A percentile compares a stretch with the other conserved stretches of the same genome.
Evolutionary conservation across 805 yeast species (phyloP).

Genomic region (Limtongia smithiae): DNA sequence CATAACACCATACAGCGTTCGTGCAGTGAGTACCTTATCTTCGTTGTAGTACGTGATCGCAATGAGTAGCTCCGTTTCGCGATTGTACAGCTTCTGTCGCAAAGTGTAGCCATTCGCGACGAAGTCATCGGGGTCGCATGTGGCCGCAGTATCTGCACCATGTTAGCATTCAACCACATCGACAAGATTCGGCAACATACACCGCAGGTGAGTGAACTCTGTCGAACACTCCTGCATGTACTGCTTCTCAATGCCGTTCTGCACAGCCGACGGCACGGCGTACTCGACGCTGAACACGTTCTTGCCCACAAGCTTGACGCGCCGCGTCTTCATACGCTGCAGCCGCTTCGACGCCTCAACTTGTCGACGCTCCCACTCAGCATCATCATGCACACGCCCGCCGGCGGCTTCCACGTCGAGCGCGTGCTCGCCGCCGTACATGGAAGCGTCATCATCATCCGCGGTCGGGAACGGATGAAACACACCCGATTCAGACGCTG

Average conservation of each 20-base stretch:
- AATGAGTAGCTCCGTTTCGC: constrained; percentile 58
- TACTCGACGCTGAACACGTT: constrained; percentile 34
- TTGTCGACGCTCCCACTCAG: constrained; percentile 36
- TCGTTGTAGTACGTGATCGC: constrained; percentile 67
- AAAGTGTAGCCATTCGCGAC: constrained; percentile 52
- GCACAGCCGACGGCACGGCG: constrained; percentile 42
- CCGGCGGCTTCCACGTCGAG: neutral
- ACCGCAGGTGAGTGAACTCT: constrained; percentile 59
- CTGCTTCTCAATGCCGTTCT: constrained; percentile 38
- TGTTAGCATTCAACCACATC: neutral
- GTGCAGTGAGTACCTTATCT: constrained; percentile 57
- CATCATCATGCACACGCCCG: constrained; percentile 10
- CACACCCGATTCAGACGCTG: constrained; percentile 7
- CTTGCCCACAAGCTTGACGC: constrained; percentile 40
- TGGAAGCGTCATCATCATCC: neutral
- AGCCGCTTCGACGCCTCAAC: constrained; percentile 28
- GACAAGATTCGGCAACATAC: constrained; percentile 30
- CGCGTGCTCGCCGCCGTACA: too few relatives aligned
- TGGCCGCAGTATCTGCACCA: constrained; percentile 48
- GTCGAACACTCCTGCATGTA: constrained; percentile 36
- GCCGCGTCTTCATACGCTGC: constrained; percentile 38
- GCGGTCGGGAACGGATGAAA: constrained; percentile 14
- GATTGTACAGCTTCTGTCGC: constrained; percentile 54
- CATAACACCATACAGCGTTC: constrained; percentile 59
- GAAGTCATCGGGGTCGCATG: constrained; percentile 67